phyloP scores from a whole-genome alignment of 441 rosid genomes.

The Iberis amara region DNA sequence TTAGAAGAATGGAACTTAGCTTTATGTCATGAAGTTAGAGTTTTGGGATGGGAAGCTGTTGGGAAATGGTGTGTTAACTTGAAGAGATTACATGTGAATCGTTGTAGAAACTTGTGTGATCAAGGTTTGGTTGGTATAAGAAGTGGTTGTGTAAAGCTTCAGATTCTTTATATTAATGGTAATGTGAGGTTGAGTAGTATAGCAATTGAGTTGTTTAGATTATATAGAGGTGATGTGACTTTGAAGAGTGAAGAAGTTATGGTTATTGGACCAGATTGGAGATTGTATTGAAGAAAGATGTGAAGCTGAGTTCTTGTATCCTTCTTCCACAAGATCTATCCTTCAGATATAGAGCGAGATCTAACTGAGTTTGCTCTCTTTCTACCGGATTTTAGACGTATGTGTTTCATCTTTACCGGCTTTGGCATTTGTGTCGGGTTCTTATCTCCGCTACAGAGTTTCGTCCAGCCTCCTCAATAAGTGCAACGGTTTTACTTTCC shows the following conservation, averaged over 20 bases:
- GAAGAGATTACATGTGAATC: slow-evolving; percentile 65
- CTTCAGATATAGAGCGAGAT: too few relatives aligned
- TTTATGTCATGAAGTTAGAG: slow-evolving; percentile 45
- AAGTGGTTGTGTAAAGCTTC: slow-evolving; percentile 54
- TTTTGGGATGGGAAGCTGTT: slow-evolving; percentile 59
- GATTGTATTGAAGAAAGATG: neutral
- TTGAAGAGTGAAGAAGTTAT: slow-evolving; percentile 46
- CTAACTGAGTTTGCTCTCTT: too few relatives aligned
- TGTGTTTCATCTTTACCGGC: too few relatives aligned
- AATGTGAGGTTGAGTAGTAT: slow-evolving; percentile 24
- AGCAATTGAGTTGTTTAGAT: slow-evolving; percentile 57
- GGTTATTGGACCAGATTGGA: slow-evolving; percentile 56
- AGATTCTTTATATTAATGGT: slow-evolving; percentile 42
- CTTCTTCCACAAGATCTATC: too few relatives aligned
- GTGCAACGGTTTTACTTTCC: too few relatives aligned
- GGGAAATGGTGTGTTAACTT: slow-evolving; percentile 51
- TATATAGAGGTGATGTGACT: slow-evolving; percentile 46
- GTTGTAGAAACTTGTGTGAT: slow-evolving; percentile 63
- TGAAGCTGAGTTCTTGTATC: too few relatives aligned
- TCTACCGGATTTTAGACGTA: too few relatives aligned
- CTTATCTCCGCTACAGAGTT: too few relatives aligned
- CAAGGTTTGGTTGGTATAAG: slow-evolving; percentile 45
- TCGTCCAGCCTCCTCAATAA: too few relatives aligned
- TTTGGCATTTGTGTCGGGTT: too few relatives aligned
- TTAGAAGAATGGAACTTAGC: slow-evolving; percentile 75